phyloP scores from a whole-genome alignment of 179 eudicot genomes.

The Carnegiea gigantea region DNA sequence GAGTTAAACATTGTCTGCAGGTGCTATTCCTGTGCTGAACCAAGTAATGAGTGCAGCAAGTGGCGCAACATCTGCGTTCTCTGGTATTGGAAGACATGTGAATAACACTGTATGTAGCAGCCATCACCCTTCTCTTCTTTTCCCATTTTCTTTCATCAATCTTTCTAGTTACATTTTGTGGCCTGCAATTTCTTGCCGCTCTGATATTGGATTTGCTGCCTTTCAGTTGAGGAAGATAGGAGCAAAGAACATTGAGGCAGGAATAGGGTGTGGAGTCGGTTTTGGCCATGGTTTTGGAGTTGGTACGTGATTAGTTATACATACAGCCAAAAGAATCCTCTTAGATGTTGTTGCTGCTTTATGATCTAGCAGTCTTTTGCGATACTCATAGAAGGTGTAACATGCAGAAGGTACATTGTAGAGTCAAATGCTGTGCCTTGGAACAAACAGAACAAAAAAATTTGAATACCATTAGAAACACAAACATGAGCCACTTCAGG shows the following conservation, averaged over 20 bases:
- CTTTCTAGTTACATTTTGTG: neutral
- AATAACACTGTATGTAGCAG: constrained; percentile 64
- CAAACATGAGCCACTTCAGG: neutral
- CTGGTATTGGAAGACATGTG: constrained; percentile 73
- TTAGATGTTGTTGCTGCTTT: constrained; percentile 15
- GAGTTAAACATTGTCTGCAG: constrained; percentile 34
- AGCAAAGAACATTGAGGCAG: constrained; percentile 79
- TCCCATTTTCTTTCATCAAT: neutral
- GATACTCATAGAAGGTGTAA: neutral
- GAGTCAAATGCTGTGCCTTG: neutral
- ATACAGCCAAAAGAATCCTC: neutral
- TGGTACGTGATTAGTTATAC: constrained; percentile 45
- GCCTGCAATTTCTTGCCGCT: neutral
- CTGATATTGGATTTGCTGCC: neutral
- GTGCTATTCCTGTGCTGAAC: constrained; percentile 78
- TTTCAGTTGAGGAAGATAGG: constrained; percentile 77
- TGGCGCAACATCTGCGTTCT: constrained; percentile 91
- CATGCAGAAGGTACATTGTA: neutral
- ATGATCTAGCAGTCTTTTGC: constrained; percentile 1
- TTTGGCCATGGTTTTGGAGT: constrained; percentile 96
- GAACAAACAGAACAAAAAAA: neutral
- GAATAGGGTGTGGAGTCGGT: constrained; percentile 98
- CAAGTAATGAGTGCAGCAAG: constrained; percentile 92
- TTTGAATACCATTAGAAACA: neutral
- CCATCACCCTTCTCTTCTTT: constrained; percentile 1